Evolutionary conservation across 2,329 filamentous ascomycete genomes (phyloP).

Genomic region (Alternaria brassicae): DNA sequence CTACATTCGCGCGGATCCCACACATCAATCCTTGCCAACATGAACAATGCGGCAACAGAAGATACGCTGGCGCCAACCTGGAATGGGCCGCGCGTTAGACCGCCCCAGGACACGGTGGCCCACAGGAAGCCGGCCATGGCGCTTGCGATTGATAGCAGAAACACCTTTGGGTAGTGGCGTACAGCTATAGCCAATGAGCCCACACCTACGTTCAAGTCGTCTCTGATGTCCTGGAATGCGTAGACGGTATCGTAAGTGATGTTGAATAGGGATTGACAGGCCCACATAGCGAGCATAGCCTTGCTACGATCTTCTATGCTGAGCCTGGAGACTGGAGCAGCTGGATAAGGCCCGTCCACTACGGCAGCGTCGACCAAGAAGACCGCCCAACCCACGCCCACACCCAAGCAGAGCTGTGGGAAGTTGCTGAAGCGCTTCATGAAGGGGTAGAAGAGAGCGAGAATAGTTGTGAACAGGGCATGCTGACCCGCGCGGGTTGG

Average conservation of each 20-base stretch:
- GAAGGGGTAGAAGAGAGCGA: constrained; percentile 59
- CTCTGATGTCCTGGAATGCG: constrained; percentile 46
- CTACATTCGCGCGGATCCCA: constrained; percentile 1
- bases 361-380: constrained; percentile 11
- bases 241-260: constrained; percentile 48
- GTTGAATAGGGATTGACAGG: constrained; percentile 6
- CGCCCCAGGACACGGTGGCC: constrained; percentile 6
- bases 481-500: constrained; percentile 29
- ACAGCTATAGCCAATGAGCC: constrained; percentile 25
- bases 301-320: background rate
- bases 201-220: constrained; percentile 48
- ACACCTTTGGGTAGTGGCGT: constrained; percentile 1
- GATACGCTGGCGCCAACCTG: background rate
- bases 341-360: background rate
- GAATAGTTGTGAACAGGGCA: constrained; percentile 52
- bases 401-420: constrained; percentile 60
- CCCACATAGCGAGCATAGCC: constrained; percentile 6
- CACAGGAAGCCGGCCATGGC: constrained; percentile 11
- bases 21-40: constrained; percentile 1
- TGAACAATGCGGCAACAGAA: constrained; percentile 1
- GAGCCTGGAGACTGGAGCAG: background rate
- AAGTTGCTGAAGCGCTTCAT: constrained; percentile 62
- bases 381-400: constrained; percentile 28
- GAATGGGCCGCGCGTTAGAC: background rate
- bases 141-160: constrained; percentile 7